Evolutionary conservation across 1,284 basidiomycete genomes (phyloP).

Genomic region (Entoloma clypeatum): DNA sequence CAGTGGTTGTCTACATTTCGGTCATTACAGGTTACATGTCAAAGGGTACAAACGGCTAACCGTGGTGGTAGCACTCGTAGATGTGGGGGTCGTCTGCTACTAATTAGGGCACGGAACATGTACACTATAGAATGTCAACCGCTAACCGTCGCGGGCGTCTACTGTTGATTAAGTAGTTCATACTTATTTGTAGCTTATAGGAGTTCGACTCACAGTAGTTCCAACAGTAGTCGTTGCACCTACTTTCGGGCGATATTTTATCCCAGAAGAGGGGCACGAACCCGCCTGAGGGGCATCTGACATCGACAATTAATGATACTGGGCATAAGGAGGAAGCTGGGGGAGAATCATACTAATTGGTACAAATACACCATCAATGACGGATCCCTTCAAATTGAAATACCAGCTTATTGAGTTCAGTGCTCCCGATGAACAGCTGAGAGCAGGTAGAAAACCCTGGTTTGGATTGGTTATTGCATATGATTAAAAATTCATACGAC

Average conservation of each 20-base stretch:
- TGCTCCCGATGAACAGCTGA: conserved; percentile 48
- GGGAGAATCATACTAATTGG: conserved; percentile 46
- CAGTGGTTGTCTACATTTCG: too few species aligned
- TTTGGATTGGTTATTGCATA: conserved; percentile 2
- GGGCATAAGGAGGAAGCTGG: conserved; percentile 1
- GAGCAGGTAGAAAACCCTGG: conserved; percentile 49
- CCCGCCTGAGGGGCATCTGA: conserved; percentile 51
- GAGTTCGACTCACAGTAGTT: conserved; percentile 4
- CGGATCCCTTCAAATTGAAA: conserved; percentile 62
- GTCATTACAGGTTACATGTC: too few species aligned
- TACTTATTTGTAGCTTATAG: background rate
- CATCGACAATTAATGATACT: background rate
- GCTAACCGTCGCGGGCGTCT: conserved; percentile 14
- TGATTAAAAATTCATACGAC: too few species aligned
- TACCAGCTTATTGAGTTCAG: conserved; percentile 63
- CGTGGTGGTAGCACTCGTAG: too few species aligned
- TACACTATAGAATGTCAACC: too few species aligned
- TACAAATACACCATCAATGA: conserved; percentile 62
- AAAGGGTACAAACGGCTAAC: too few species aligned
- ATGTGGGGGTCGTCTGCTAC: too few species aligned
- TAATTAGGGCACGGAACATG: too few species aligned
- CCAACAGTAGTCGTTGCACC: conserved; percentile 28
- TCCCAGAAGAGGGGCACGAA: conserved; percentile 52
- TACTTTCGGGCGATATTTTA: conserved; percentile 63
- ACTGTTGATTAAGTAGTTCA: background rate